phyloP scores from a whole-genome alignment of 176 grass and related monocot genomes.

The Zea luxurians region DNA sequence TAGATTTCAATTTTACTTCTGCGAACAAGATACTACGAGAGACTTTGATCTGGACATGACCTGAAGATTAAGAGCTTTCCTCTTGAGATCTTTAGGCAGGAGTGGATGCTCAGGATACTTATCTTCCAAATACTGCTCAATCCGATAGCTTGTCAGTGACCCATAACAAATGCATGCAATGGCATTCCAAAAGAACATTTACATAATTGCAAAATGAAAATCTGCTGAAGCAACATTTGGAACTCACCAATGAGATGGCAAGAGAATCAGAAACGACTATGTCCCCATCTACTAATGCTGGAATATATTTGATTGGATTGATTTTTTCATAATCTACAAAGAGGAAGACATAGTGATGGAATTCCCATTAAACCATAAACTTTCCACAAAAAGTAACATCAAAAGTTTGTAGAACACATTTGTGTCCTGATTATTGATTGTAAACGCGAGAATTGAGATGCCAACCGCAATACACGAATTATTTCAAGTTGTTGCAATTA shows the following conservation, averaged over 20 bases:
- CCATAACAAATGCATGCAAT: background rate
- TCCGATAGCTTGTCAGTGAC: slow-evolving; percentile 16
- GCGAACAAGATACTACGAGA: background rate
- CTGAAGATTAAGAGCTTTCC: slow-evolving; percentile 87
- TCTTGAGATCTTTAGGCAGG: slow-evolving; percentile 70
- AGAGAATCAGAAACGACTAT: slow-evolving; percentile 70
- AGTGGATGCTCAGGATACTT: slow-evolving; percentile 82
- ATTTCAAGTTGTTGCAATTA: slow-evolving; percentile 20
- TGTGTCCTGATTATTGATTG: background rate
- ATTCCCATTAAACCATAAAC: background rate
- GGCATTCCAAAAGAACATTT: slow-evolving; percentile 16
- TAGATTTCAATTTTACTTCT: background rate
- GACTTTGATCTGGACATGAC: slow-evolving; percentile 36
- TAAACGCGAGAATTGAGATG: background rate
- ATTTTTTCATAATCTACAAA: slow-evolving; percentile 78
- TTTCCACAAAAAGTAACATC: background rate
- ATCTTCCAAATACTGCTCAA: slow-evolving; percentile 84
- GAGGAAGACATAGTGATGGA: background rate
- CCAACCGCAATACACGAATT: background rate
- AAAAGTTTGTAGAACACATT: background rate
- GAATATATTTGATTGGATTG: slow-evolving; percentile 81
- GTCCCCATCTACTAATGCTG: slow-evolving; percentile 73
- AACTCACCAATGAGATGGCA: slow-evolving; percentile 69
- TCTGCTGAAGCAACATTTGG: background rate
- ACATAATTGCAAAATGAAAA: background rate